Evolutionary conservation across 139 green algal species (phyloP), one percentile per base, ranked within the genome.

Genomic region (Tetraselmis chui): DNA sequence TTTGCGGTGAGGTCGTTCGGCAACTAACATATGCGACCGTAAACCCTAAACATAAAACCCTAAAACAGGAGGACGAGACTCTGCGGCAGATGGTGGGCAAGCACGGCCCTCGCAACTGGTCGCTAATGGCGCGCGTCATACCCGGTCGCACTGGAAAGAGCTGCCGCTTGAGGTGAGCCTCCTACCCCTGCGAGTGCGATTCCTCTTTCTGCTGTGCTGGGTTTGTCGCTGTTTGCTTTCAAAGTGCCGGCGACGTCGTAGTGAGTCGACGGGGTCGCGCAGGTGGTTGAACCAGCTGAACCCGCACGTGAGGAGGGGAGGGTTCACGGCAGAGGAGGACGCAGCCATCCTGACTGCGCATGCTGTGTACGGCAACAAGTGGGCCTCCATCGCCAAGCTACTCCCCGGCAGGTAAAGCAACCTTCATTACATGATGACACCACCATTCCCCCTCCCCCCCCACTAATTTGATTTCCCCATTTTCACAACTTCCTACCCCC

Each of bases 41-140:
- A 31, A 27, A 26, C 18, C 25, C n/a, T 28, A 2, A 76, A 25
- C 27, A 31, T 78, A 24, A 67, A 30, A 78, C 25, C 5, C 29
- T 23, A 31, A 1, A 59, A 80, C 89, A 97, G 92, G 94, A 97
- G 84, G 94, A 97, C 58, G 86, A 89, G 1, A 32, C 86, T 31
- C 81, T 97, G 27, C 82, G 80, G 22, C 29, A 76, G 27, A 67
- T 95, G 0, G 92, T 97, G 1, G 76, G 77, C 2, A 82, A 90
- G 59, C 88, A 91, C 30, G 94, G 94, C 0, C 32, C 91, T 0
- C 92, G 90, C 59, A 95, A 91, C 27, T 95, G 92, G 92, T 88
- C 85, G 0, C 76, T 85, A 0, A 91, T 95, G 18, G 89, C 91
- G 0, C 79, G 86, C 5, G 25, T 82, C 31, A 85, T 95, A 29